These are phyloP conservation scores for Phoma herbarum DNA, from an alignment of 2,329 filamentous ascomycete species.

Conservation along the genomic window DNA sequence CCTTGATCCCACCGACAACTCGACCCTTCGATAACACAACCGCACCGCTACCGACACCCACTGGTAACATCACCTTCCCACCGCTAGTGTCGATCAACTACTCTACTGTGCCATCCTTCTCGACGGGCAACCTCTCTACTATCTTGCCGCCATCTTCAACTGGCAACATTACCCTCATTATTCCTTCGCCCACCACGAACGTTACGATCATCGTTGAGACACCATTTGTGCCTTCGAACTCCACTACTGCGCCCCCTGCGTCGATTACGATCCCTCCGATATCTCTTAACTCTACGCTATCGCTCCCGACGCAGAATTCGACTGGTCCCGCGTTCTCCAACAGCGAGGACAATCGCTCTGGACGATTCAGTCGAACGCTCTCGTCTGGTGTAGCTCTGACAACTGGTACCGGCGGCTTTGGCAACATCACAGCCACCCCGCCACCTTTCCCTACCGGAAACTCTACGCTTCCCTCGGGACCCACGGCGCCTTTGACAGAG, in stretches of 20 bases:
- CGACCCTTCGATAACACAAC: conserved; percentile 16
- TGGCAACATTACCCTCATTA: conserved; percentile 17
- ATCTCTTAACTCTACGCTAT: conserved; percentile 8
- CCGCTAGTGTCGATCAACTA: conserved; percentile 8
- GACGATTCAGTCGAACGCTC: not conserved
- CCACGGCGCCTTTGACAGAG: conserved; percentile 21
- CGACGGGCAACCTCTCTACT: conserved; percentile 9
- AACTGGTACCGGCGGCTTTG: not conserved
- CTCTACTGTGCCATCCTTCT: conserved; percentile 12
- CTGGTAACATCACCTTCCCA: conserved; percentile 10
- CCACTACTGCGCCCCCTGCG: conserved; percentile 12
- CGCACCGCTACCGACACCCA: conserved; percentile 7
- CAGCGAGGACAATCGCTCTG: conserved; percentile 1
- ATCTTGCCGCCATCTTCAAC: conserved; percentile 9
- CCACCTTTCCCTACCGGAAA: conserved; percentile 24
- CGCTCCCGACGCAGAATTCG: not conserved
- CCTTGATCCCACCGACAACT: conserved; percentile 16
- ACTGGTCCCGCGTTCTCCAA: not conserved
- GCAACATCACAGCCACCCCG: not conserved
- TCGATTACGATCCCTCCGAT: conserved; percentile 8
- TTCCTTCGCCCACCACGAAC: conserved; percentile 10
- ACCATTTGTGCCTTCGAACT: conserved; percentile 24
- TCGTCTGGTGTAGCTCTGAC: conserved; percentile 1
- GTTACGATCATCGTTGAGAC: conserved; percentile 23
- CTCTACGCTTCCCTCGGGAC: conserved; percentile 23